Evolutionary conservation across 305 asterid species (phyloP), one percentile per base, ranked within the genome.

Genomic region (Fraxinus ornus): DNA sequence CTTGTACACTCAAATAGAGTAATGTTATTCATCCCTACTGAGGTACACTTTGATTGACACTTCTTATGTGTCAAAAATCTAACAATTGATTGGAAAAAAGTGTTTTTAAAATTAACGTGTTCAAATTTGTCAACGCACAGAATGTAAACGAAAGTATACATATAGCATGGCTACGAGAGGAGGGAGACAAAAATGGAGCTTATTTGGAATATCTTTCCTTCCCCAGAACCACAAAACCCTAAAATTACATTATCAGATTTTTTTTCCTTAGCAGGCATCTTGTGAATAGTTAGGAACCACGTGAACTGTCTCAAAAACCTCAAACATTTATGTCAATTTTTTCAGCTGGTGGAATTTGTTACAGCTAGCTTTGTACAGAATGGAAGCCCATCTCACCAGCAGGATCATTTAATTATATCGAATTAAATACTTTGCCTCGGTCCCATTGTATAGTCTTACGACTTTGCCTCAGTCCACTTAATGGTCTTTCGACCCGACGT

Each of bases 221-320:
- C 7, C 7, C n/a, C 35, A 62, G 15, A 62, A 62, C 28, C 32
- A 62, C 72, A 68, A 28, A 26, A 68, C 37, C 75, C 9, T 10
- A 10, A 30, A 55, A 35, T 26, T 66, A 44, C 60, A 33, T 26
- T 32, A 24, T 19, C n/a, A 1, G 83, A 76, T 55, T 7, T 21
- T 60, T n/a, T 19, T 60, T 0, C 32, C 47, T 10, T 24, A 28
- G 78, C 85, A 81, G 66, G 79, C 49, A 76, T 76, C 85, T 81
- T 82, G 89, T 86, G 87, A 84, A 76, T 21, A 19, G 6, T 17
- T 37, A 1, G 68, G 83, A 84, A 41, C 85, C 88, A 80, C 86
- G 19, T 78, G 17, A 32, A 44, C 36, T 72, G 55, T 17, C 36
- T 75, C n/a, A 60, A 24, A 30, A 33, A 62, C 74, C 78, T 26